Evolutionary conservation across 2,329 filamentous ascomycete species (phyloP).

Genomic region (Hysterium pulicare): DNA sequence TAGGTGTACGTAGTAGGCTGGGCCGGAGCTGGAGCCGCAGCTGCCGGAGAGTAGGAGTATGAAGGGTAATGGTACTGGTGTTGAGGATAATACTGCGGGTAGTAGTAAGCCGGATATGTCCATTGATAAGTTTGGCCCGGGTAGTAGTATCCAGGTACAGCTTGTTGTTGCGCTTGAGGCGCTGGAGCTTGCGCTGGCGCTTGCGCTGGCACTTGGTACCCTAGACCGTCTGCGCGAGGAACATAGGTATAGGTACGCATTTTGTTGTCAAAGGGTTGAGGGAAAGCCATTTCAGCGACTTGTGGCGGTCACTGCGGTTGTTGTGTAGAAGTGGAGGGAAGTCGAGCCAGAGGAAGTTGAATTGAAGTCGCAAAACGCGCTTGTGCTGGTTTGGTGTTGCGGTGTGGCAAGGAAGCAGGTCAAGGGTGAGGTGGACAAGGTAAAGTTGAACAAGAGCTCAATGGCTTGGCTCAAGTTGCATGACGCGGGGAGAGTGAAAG

Average conservation of each 20-base stretch:
- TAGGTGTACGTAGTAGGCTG: not conserved
- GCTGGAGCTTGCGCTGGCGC: too few relatives aligned
- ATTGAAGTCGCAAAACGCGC: not conserved
- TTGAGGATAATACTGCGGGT: not conserved
- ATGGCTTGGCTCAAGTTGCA: not conserved
- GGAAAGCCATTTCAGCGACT: constrained; percentile 29
- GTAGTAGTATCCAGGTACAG: too few relatives aligned
- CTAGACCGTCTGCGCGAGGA: too few relatives aligned
- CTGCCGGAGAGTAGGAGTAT: not conserved
- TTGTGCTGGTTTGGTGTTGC: not conserved
- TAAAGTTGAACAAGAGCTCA: not conserved
- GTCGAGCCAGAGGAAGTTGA: not conserved
- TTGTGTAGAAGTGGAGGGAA: not conserved
- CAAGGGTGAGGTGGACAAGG: not conserved
- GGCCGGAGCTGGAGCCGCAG: not conserved
- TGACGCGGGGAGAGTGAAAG: not conserved
- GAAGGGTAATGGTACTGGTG: not conserved
- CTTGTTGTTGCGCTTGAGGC: too few relatives aligned
- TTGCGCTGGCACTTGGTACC: too few relatives aligned
- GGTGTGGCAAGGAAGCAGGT: not conserved
- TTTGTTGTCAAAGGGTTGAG: constrained; percentile 22
- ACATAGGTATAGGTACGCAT: constrained; percentile 21
- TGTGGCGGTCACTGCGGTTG: constrained; percentile 12
- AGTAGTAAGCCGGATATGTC: not conserved
- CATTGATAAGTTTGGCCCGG: not conserved